Percentiles rank a stretch among this genome's conserved stretches.
Evolutionary conservation across 2,329 filamentous ascomycete genomes (phyloP).

Genomic region (Aspergillus sp.): DNA sequence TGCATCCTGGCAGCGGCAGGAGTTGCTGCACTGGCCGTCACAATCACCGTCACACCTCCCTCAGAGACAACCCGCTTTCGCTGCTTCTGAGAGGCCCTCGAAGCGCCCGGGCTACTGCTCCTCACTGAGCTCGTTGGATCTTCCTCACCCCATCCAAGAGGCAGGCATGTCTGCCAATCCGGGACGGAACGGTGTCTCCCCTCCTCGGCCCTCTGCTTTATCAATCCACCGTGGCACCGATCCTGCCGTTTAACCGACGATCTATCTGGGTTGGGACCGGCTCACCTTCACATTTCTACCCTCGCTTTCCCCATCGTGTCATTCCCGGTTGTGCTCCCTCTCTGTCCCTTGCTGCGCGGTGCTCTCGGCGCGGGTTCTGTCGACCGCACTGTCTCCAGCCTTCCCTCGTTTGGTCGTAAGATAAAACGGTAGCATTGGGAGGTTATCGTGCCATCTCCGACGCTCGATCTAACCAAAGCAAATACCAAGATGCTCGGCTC

Average conservation of each 20-base stretch:
- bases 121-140: not conserved
- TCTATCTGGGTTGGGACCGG: slow-evolving; percentile 1
- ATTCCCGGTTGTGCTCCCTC: not conserved
- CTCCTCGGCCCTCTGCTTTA: not conserved
- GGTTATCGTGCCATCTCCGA: not conserved
- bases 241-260: slow-evolving; percentile 9
- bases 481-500: slow-evolving; percentile 24
- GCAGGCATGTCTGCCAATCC: not conserved
- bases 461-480: not conserved
- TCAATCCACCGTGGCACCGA: slow-evolving; percentile 8
- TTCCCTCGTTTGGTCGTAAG: slow-evolving; percentile 1
- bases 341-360: not conserved
- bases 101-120: slow-evolving; percentile 16
- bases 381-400: not conserved
- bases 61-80: not conserved
- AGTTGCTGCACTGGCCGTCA: slow-evolving; percentile 34
- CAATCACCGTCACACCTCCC: slow-evolving; percentile 33
- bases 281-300: slow-evolving; percentile 9
- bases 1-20: slow-evolving; percentile 12
- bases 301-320: not conserved
- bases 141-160: not conserved
- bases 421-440: not conserved
- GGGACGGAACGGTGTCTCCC: not conserved
- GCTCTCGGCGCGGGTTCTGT: slow-evolving; percentile 3
- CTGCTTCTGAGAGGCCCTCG: slow-evolving; percentile 13